Evolutionary conservation across 1,284 basidiomycete species (phyloP).

Genomic region (Ustanciosporium gigantosporum): DNA sequence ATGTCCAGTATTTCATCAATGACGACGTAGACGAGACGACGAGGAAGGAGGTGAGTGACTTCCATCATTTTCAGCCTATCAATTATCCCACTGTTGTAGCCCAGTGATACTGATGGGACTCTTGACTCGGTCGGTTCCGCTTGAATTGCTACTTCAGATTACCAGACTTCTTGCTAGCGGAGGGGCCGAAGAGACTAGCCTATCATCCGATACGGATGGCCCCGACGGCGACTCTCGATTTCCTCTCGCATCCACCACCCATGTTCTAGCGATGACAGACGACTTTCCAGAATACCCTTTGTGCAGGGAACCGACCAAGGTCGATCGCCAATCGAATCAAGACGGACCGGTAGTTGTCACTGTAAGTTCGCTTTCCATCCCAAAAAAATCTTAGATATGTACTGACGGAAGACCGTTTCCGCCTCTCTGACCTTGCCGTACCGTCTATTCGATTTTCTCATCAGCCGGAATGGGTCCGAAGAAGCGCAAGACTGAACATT

Average conservation of each 20-base stretch:
- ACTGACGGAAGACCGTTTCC: no score
- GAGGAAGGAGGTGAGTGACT: conserved; percentile 17
- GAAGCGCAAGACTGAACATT: conserved; percentile 26
- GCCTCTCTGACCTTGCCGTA: no score
- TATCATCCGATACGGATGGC: not conserved
- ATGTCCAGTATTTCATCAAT: conserved; percentile 31
- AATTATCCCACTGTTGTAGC: no score
- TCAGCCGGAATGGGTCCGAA: conserved; percentile 46
- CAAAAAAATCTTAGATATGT: no score
- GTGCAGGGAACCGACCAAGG: conserved; percentile 34
- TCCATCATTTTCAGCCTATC: no score
- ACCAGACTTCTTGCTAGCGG: not conserved
- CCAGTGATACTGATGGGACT: no score
- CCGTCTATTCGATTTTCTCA: not conserved
- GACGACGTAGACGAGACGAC: conserved; percentile 23
- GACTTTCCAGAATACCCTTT: conserved; percentile 65
- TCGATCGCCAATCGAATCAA: no score
- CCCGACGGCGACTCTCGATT: conserved; percentile 5
- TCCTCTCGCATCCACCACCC: conserved; percentile 55
- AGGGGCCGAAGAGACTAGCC: not conserved
- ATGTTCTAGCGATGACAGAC: conserved; percentile 65
- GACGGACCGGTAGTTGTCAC: conserved; percentile 21
- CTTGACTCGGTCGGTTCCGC: no score
- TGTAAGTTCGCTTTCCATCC: conserved; percentile 8
- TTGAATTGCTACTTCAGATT: no score